These are phyloP conservation scores for Lasiosphaeris hirsuta DNA, from an alignment of 495 filamentous ascomycete species.

Conservation along the genomic window DNA sequence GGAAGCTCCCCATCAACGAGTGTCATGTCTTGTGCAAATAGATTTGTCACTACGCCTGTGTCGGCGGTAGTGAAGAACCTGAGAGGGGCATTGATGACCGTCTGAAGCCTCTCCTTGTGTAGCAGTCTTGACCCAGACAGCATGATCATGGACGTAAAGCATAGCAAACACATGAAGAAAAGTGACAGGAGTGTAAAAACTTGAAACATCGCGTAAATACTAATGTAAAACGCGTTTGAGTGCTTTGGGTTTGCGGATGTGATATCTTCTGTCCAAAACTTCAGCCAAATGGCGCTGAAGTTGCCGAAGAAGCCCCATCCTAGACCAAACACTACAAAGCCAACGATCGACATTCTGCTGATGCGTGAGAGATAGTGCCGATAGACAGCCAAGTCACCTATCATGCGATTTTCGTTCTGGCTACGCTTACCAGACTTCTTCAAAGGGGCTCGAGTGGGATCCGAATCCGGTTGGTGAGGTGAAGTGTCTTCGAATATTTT, in stretches of 20 bases:
- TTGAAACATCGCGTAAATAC: constrained; percentile 26
- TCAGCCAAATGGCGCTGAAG: constrained; percentile 24
- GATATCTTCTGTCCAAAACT: constrained; percentile 27
- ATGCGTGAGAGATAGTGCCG: constrained; percentile 24
- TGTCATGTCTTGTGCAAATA: constrained; percentile 40
- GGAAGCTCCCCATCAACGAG: constrained; percentile 28
- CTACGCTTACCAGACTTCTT: not conserved
- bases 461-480: not conserved
- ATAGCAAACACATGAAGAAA: constrained; percentile 8
- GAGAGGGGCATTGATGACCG: constrained; percentile 24
- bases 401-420: constrained; percentile 10
- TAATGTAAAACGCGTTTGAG: constrained; percentile 23
- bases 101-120: constrained; percentile 19
- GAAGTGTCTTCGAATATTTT: not conserved
- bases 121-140: constrained; percentile 19
- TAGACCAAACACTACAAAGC: constrained; percentile 3
- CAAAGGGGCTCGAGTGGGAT: too few relatives aligned
- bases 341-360: not conserved
- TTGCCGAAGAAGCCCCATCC: constrained; percentile 21
- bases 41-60: constrained; percentile 28
- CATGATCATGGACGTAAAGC: constrained; percentile 18
- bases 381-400: constrained; percentile 23
- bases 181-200: constrained; percentile 13
- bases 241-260: constrained; percentile 8
- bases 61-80: constrained; percentile 26